Percentiles rank a stretch among this genome's conserved stretches.
Evolutionary conservation across 805 yeast genomes (phyloP).

Genomic region (Metschnikowia similis): DNA sequence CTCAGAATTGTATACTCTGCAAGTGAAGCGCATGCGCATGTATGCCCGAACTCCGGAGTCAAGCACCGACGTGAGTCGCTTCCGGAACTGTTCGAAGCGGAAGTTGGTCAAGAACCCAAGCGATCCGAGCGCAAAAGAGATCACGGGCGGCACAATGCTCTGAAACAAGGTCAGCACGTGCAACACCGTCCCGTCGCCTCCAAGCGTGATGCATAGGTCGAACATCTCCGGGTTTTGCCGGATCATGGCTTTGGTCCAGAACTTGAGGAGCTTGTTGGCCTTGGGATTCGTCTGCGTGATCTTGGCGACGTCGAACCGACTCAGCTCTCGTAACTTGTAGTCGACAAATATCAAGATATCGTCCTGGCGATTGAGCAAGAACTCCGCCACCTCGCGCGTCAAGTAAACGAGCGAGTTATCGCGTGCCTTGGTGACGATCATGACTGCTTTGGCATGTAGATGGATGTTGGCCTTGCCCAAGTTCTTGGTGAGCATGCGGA

Average conservation of each 20-base stretch:
- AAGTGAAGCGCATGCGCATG: constrained; percentile 82
- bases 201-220: constrained; percentile 42
- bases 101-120: constrained; percentile 63
- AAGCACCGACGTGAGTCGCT: constrained; percentile 52
- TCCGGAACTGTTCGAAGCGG: constrained; percentile 67
- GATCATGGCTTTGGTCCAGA: constrained; percentile 67
- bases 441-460: constrained; percentile 61
- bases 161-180: constrained; percentile 42
- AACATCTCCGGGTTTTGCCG: constrained; percentile 37
- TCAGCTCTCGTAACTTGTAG: constrained; percentile 54
- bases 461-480: constrained; percentile 67
- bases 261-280: constrained; percentile 46
- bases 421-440: constrained; percentile 87
- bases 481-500: constrained; percentile 68
- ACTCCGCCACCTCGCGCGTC: constrained; percentile 75
- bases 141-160: constrained; percentile 45
- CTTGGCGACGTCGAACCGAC: constrained; percentile 58
- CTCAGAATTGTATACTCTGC: constrained; percentile 55
- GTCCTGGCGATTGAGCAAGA: constrained; percentile 49
- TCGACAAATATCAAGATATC: constrained; percentile 67
- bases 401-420: constrained; percentile 73
- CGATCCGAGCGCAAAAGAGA: constrained; percentile 42
- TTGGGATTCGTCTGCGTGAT: constrained; percentile 46
- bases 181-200: constrained; percentile 46
- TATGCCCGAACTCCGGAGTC: constrained; percentile 70